Conservation (phyloP, 495 filamentous ascomycete species). For the Echria macrotheca region DNA sequence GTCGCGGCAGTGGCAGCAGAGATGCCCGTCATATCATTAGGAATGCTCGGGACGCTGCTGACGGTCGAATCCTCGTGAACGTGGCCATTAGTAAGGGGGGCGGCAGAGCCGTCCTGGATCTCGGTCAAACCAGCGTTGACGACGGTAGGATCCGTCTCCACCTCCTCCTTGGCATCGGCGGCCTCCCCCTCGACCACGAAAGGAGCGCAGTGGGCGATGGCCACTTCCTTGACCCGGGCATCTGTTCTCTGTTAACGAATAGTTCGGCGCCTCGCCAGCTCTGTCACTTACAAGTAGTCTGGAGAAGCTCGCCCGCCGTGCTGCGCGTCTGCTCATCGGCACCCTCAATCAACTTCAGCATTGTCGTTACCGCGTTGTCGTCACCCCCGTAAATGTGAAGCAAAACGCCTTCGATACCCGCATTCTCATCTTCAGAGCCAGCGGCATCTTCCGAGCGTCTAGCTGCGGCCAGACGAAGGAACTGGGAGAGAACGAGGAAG, state of each 20-base stretch:
- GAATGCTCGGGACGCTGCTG: constrained; percentile 33
- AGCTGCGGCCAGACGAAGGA: constrained; percentile 71
- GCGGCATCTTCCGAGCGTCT: constrained; percentile 61
- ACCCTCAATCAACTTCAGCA: constrained; percentile 80
- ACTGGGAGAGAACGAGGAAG: constrained; percentile 67
- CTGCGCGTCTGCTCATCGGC: constrained; percentile 64
- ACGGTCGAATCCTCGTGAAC: constrained; percentile 34
- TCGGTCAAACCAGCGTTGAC: constrained; percentile 75
- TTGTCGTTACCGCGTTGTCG: constrained; percentile 69
- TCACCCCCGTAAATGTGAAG: constrained; percentile 85
- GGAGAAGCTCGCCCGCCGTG: constrained; percentile 57
- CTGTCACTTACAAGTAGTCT: constrained; percentile 67
- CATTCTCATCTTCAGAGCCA: constrained; percentile 61
- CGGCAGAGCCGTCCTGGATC: constrained; percentile 38
- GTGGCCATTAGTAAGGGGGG: constrained; percentile 48
- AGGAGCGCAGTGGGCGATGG: constrained; percentile 43
- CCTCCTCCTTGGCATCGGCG: constrained; percentile 39
- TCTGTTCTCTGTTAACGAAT: no score
- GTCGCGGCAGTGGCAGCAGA: constrained; percentile 63
- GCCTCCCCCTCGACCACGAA: constrained; percentile 30
- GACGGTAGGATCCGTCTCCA: constrained; percentile 67
- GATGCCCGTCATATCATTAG: constrained; percentile 55
- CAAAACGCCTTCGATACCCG: constrained; percentile 85
- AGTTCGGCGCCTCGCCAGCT: no score
- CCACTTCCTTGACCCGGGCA: constrained; percentile 60